Percentiles rank a stretch among this genome's conserved stretches.
Evolutionary conservation across 2,329 filamentous ascomycete genomes (phyloP).

Genomic region (Madurella fahalii): DNA sequence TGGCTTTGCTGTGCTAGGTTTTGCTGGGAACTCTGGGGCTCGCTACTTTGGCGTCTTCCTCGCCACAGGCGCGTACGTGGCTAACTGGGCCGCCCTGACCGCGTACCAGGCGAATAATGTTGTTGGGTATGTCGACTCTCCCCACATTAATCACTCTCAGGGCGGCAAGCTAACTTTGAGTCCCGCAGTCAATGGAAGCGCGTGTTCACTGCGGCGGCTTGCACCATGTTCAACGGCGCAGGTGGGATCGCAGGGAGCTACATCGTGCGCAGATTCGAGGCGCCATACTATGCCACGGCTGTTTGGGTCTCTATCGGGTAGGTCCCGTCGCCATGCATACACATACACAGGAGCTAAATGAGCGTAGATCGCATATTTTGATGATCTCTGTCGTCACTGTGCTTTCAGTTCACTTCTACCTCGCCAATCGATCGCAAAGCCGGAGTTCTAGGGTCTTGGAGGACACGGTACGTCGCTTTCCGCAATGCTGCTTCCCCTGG

Average conservation of each 20-base stretch:
- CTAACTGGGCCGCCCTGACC: conserved; percentile 65
- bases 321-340: background rate
- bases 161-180: background rate
- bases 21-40: conserved; percentile 54
- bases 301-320: conserved; percentile 26
- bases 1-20: conserved; percentile 63
- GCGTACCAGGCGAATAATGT: conserved; percentile 62
- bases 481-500: background rate
- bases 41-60: conserved; percentile 63
- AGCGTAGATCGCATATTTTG: conserved; percentile 20
- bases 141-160: too few relatives aligned
- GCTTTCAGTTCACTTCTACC: conserved; percentile 21
- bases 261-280: conserved; percentile 23
- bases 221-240: conserved; percentile 24
- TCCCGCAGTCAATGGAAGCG: conserved; percentile 23
- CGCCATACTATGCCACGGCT: conserved; percentile 21
- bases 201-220: conserved; percentile 23
- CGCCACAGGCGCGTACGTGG: conserved; percentile 63
- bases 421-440: conserved; percentile 17
- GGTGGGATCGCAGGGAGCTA: conserved; percentile 25
- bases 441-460: conserved; percentile 13
- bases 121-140: conserved; percentile 19
- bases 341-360: background rate
- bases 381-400: conserved; percentile 20
- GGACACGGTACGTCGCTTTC: conserved; percentile 14